Conservation (phyloP, 192 early-diverging fungal species). For the Coemansia sp. region DNA sequence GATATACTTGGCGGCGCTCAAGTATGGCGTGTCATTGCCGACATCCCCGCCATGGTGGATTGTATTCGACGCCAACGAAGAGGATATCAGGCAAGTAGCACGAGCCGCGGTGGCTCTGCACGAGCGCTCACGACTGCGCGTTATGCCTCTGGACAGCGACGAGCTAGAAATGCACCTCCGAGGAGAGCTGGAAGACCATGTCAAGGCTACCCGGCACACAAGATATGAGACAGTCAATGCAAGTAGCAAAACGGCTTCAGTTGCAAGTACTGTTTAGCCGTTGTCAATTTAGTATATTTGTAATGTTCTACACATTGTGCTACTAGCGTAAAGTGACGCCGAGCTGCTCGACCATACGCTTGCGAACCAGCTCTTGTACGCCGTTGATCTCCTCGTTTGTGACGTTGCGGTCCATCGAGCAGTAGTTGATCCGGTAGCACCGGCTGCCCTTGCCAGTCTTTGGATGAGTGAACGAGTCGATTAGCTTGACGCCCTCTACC, state of each 20-base stretch:
- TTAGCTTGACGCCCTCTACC: constrained; percentile 85
- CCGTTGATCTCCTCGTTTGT: constrained; percentile 94
- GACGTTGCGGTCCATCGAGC: constrained; percentile 96
- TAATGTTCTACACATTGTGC: too few relatives aligned
- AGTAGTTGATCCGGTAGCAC: constrained; percentile 94
- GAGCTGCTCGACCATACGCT: constrained; percentile 63
- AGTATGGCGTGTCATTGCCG: constrained; percentile 69
- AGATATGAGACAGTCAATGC: not conserved
- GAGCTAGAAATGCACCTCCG: constrained; percentile 57
- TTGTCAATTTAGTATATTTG: too few relatives aligned
- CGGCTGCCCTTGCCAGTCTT: constrained; percentile 81
- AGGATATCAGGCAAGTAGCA: constrained; percentile 67
- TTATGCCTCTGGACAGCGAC: constrained; percentile 59
- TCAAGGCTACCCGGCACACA: constrained; percentile 13
- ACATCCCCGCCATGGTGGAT: constrained; percentile 82
- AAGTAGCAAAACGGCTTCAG: not conserved
- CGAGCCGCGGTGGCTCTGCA: constrained; percentile 67
- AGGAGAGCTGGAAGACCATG: constrained; percentile 16
- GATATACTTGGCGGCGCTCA: constrained; percentile 80
- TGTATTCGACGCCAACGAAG: constrained; percentile 74
- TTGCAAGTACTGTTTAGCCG: not conserved
- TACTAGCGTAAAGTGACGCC: constrained; percentile 77
- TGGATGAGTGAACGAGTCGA: constrained; percentile 88
- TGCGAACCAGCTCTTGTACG: constrained; percentile 78
- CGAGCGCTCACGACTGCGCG: constrained; percentile 48